These are phyloP conservation scores for Candida broadrunensis DNA, from an alignment of 805 yeast genomes.

Conservation along the genomic window DNA sequence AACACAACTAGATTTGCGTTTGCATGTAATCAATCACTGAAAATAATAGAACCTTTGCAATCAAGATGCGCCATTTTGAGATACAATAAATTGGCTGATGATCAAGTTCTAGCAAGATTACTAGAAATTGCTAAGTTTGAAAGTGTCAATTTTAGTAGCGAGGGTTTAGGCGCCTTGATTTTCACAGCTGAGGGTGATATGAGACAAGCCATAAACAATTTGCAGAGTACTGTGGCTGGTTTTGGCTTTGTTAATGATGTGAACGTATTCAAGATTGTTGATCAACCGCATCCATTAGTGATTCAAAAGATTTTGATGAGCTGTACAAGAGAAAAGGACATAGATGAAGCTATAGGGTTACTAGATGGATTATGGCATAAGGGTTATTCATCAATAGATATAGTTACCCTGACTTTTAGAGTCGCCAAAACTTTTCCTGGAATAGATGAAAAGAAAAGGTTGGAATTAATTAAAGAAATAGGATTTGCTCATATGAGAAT, in stretches of 20 bases:
- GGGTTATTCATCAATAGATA: conserved; percentile 92
- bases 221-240: conserved; percentile 93
- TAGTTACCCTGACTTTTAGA: conserved; percentile 84
- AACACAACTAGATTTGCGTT: conserved; percentile 96
- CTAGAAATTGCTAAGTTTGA: conserved; percentile 69
- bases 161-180: conserved; percentile 87
- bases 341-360: conserved; percentile 64
- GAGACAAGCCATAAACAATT: conserved; percentile 95
- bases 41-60: conserved; percentile 95
- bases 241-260: conserved; percentile 87
- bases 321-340: conserved; percentile 33
- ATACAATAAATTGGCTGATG: conserved; percentile 76
- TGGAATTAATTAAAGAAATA: conserved; percentile 79
- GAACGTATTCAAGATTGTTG: conserved; percentile 93
- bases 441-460: conserved; percentile 62
- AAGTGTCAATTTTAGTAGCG: conserved; percentile 74
- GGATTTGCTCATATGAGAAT: conserved; percentile 92
- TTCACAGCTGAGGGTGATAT: conserved; percentile 98
- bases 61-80: conserved; percentile 94
- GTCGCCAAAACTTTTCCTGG: conserved; percentile 77
- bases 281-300: conserved; percentile 91
- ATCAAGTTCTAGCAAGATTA: conserved; percentile 76
- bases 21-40: conserved; percentile 92
- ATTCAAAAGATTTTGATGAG: conserved; percentile 60
- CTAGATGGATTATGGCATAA: conserved; percentile 76